Conservation (phyloP, 306 rosid species). For the Vigna mungo region DNA sequence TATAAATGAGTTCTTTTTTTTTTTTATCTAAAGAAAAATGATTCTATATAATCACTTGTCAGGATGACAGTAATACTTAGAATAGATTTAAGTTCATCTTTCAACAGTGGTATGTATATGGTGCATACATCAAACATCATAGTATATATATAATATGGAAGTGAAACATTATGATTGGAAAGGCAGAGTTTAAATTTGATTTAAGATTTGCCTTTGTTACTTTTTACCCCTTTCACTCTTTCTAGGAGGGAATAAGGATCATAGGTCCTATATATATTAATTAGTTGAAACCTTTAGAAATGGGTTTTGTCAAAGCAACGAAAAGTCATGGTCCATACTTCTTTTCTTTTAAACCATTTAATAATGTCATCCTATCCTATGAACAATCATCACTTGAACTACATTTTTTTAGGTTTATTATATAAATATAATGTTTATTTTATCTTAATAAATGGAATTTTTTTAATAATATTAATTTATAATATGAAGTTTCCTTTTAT, state of each 20-base stretch:
- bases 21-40: slow-evolving; percentile 2
- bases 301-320: slow-evolving; percentile 35
- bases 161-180: neutral
- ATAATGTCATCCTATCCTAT: slow-evolving; percentile 3
- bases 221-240: neutral
- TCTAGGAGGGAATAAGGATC: neutral
- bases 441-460: too few species aligned
- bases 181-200: neutral
- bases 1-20: neutral
- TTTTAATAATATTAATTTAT: too few species aligned
- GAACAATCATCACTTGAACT: neutral
- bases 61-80: neutral
- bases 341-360: slow-evolving; percentile 30
- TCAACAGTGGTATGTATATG: slow-evolving; percentile 28
- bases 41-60: neutral
- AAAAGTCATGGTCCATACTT: slow-evolving; percentile 38
- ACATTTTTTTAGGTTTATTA: neutral
- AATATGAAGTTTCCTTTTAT: too few species aligned
- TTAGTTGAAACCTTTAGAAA: slow-evolving; percentile 42
- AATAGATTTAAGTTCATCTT: slow-evolving; percentile 12
- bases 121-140: slow-evolving; percentile 15
- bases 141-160: slow-evolving; percentile 1
- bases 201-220: neutral
- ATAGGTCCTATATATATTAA: slow-evolving; percentile 39
- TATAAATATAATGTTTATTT: too few species aligned